These are phyloP conservation scores for Melianthus villosus DNA, from an alignment of 441 rosid genomes.

Conservation along the genomic window DNA sequence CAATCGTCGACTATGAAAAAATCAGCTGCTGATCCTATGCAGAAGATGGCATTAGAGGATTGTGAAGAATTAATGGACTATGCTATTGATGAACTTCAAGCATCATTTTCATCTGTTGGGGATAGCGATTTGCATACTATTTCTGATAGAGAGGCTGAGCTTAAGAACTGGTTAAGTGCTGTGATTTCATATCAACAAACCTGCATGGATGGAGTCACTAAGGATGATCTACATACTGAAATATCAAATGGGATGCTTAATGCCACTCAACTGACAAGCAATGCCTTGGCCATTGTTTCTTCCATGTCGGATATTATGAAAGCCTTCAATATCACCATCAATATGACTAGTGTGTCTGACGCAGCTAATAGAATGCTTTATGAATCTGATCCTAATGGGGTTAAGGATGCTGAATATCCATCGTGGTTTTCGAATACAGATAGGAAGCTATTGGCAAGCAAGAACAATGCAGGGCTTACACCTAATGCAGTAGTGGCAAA, in stretches of 20 bases:
- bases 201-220: conserved; percentile 17
- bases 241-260: conserved; percentile 12
- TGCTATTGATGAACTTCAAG: conserved; percentile 21
- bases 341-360: no score
- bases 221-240: conserved; percentile 7
- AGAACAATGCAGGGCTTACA: conserved; percentile 1
- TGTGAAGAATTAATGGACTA: conserved; percentile 20
- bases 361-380: conserved; percentile 6
- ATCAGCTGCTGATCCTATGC: conserved; percentile 11
- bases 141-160: conserved; percentile 14
- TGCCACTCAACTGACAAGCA: conserved; percentile 27
- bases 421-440: conserved; percentile 32
- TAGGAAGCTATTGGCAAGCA: conserved; percentile 22
- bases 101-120: conserved; percentile 17
- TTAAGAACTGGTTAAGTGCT: conserved; percentile 21
- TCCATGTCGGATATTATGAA: conserved; percentile 14
- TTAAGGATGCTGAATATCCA: conserved; percentile 16
- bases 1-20: background rate
- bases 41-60: conserved; percentile 23
- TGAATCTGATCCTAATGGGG: conserved; percentile 9
- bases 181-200: conserved; percentile 19
- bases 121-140: conserved; percentile 16
- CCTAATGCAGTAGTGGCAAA: conserved; percentile 43
- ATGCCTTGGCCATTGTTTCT: conserved; percentile 26
- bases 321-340: conserved; percentile 11